Percentiles rank a stretch among this genome's conserved stretches.
Evolutionary conservation across 768 basidiomycete genomes (phyloP).

Genomic region (Naganishia friedmannii): DNA sequence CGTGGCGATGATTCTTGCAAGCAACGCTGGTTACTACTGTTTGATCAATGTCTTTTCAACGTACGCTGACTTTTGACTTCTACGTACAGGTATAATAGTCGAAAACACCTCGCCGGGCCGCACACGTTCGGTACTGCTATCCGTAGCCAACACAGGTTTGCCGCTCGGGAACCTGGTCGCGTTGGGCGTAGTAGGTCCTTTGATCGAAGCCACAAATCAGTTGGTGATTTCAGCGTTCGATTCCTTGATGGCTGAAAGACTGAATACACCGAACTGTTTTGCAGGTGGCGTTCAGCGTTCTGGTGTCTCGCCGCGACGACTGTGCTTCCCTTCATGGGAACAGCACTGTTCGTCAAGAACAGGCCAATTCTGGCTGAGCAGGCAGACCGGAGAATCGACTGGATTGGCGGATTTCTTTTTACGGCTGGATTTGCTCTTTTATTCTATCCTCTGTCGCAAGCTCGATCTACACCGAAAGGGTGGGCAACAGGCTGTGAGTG

Average conservation of each 20-base stretch:
- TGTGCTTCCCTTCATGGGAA: no score
- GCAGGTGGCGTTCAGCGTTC: no score
- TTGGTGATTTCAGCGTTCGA: no score
- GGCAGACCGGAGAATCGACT: slow-evolving; percentile 60
- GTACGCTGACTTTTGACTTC: not conserved
- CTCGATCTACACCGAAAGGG: slow-evolving; percentile 58
- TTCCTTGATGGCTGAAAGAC: no score
- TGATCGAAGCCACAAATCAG: not conserved
- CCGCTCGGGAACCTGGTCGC: not conserved
- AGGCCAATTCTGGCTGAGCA: slow-evolving; percentile 29
- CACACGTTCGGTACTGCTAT: not conserved
- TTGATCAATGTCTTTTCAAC: no score
- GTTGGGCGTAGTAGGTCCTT: not conserved
- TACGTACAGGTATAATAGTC: not conserved
- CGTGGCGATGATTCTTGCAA: not conserved
- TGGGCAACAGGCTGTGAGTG: slow-evolving; percentile 62
- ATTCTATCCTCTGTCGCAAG: slow-evolving; percentile 69
- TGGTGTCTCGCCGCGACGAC: no score
- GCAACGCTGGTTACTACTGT: not conserved
- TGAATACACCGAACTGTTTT: no score
- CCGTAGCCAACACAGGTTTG: not conserved
- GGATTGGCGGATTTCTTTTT: slow-evolving; percentile 68
- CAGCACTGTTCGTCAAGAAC: not conserved
- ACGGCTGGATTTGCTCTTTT: slow-evolving; percentile 66
- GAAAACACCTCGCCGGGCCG: not conserved